Base-by-base conservation (phyloP, 495 filamentous ascomycete genomes). In the Tuber brumale region DNA sequence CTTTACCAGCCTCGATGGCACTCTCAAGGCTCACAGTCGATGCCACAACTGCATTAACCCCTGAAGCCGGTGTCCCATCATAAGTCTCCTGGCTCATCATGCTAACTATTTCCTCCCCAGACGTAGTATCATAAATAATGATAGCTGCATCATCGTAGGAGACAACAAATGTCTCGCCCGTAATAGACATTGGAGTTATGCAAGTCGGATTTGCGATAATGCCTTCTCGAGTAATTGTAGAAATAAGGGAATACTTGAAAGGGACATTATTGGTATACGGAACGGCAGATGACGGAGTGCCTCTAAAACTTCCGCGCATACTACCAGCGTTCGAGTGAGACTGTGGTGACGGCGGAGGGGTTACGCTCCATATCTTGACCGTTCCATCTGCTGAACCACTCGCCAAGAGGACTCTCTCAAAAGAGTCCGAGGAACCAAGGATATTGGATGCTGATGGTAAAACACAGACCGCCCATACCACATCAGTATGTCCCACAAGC, bases 51-150 rank as follows among this genome's bases (percentile, higher is more conserved):
- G 92, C 88, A 81, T 97, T 98, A 57, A 98, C 93, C 27, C 92
- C 91, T 3, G 94, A 97, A 39, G 87, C 88, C 0, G 90, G 86
- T 0, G 92, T 97, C 31, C 91, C 92, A 81, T 98, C 91, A 77
- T 97, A 97, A 3, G 94, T 97, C 84, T 97, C 96, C 19, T 91
- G 83, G 81, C 93, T 97, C 1, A 92, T 91, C 95, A 99, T 99
- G 61, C 89, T 90, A 42, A 92, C 92, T 44, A 97, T 89, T 82
- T 97, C 93, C 82, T 99, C 95, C 19, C 94, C 95, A 0, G 93
- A 93, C 72, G 93, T 86, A 1, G 95, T 97, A 80, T 97, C 93
- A 82, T 93, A 99, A 51, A 97, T 90, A 27, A 97, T 87, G 43
- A 98, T 92, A 8, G 92, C 91, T 9, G 93, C 92, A 85, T 99